Conservation (phyloP, 768 basidiomycete species). For the Rhodotorula diobovata region DNA sequence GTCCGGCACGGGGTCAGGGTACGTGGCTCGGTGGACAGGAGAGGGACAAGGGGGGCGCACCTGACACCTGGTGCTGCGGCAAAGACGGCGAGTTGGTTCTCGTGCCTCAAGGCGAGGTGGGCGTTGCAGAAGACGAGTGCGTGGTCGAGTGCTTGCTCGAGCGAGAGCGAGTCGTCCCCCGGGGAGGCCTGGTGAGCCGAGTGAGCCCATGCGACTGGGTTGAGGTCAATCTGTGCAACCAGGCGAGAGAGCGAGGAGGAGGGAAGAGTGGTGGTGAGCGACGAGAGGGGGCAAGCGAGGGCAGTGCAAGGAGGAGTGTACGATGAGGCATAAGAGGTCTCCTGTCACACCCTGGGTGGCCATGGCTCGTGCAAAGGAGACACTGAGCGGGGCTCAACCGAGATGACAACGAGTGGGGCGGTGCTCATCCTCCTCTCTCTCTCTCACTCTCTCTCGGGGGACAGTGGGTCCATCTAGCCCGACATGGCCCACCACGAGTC, state of each 20-base stretch:
- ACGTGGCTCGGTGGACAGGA: not conserved
- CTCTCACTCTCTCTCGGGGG: too few relatives aligned
- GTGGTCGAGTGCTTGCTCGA: conserved; percentile 73
- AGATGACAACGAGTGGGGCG: too few relatives aligned
- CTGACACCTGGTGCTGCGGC: conserved; percentile 80
- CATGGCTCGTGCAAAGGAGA: too few relatives aligned
- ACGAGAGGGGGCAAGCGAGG: not conserved
- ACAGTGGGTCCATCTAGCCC: too few relatives aligned
- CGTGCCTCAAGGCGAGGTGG: conserved; percentile 82
- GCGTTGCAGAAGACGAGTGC: conserved; percentile 86
- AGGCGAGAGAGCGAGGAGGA: not conserved
- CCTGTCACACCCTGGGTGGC: not conserved
- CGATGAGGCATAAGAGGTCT: conserved; percentile 34
- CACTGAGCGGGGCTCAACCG: too few relatives aligned
- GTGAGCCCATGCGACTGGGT: conserved; percentile 40
- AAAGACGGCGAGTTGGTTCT: conserved; percentile 88
- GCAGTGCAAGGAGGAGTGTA: not conserved
- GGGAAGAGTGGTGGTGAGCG: not conserved
- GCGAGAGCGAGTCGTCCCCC: conserved; percentile 54
- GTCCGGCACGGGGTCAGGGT: conserved; percentile 68
- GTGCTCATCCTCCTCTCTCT: too few relatives aligned
- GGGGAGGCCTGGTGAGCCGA: not conserved
- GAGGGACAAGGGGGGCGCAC: conserved; percentile 48
- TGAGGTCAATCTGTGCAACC: conserved; percentile 39
- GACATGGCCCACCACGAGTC: too few relatives aligned